phyloP scores from a whole-genome alignment of 83 land plant genomes.

The Picea mariana region DNA sequence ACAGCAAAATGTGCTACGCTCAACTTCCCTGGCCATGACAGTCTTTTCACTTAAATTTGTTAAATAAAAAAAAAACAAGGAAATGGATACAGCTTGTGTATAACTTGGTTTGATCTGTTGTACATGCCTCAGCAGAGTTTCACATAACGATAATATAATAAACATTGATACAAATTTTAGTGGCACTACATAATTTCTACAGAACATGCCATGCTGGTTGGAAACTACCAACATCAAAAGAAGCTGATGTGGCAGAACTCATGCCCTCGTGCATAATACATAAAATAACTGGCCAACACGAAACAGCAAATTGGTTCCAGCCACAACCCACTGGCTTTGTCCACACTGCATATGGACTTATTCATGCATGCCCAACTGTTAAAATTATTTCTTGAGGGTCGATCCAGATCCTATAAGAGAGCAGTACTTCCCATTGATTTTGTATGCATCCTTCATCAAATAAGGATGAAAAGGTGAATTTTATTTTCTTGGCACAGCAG shows the following conservation, averaged over 20 bases:
- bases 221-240: constrained; percentile 10
- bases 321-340: constrained; percentile 1
- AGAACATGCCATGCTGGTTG: constrained; percentile 5
- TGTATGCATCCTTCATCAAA: background rate
- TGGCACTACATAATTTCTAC: constrained; percentile 7
- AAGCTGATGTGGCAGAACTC: background rate
- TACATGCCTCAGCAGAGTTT: background rate
- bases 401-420: constrained; percentile 2
- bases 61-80: background rate
- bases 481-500: constrained; percentile 12
- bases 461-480: background rate
- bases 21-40: background rate
- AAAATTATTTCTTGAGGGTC: constrained; percentile 8
- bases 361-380: constrained; percentile 1
- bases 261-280: background rate
- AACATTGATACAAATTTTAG: background rate
- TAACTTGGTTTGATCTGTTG: constrained; percentile 1
- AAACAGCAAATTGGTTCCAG: constrained; percentile 5
- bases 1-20: background rate
- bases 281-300: background rate
- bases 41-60: background rate
- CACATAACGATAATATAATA: constrained; percentile 6
- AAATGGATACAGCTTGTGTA: background rate
- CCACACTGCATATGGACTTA: constrained; percentile 13
- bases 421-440: background rate